Evolutionary conservation across 805 yeast species (phyloP).

Genomic region (Yarrowia divulgata): DNA sequence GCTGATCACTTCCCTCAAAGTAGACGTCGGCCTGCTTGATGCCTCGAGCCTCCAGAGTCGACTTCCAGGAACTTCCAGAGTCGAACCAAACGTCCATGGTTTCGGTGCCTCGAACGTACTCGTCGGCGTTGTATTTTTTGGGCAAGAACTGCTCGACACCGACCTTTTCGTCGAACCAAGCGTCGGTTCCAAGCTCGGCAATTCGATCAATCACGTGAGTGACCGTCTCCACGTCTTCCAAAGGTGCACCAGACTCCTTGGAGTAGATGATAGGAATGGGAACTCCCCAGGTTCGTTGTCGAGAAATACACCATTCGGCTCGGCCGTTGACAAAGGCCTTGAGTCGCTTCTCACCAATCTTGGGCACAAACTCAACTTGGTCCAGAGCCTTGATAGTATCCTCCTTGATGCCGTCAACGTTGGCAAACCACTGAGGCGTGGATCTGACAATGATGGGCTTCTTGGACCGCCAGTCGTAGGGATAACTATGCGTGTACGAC

Average conservation of each 20-base stretch:
- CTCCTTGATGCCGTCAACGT: constrained; percentile 75
- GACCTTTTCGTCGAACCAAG: constrained; percentile 75
- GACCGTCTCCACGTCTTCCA: constrained; percentile 65
- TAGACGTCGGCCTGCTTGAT: constrained; percentile 73
- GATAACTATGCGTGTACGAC: constrained; percentile 80
- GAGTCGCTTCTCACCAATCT: constrained; percentile 72
- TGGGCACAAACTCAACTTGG: constrained; percentile 75
- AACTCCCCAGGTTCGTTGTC: constrained; percentile 98
- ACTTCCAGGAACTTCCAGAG: constrained; percentile 90
- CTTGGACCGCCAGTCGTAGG: constrained; percentile 97
- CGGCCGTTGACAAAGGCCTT: constrained; percentile 75
- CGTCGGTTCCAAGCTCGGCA: constrained; percentile 67
- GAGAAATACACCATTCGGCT: constrained; percentile 96
- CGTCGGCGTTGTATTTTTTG: constrained; percentile 53
- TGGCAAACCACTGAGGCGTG: constrained; percentile 97
- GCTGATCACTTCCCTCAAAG: constrained; percentile 97
- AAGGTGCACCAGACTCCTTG: constrained; percentile 65
- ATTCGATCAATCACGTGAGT: constrained; percentile 65
- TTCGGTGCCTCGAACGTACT: constrained; percentile 73
- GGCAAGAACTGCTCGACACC: constrained; percentile 80
- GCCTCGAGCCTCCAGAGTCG: constrained; percentile 49
- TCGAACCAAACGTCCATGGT: constrained; percentile 99
- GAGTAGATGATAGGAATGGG: constrained; percentile 89
- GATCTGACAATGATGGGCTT: constrained; percentile 94
- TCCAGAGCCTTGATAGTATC: constrained; percentile 66